These are phyloP conservation scores for Aspergillus sp. DNA, from an alignment of 2,329 filamentous ascomycete genomes.

Conservation along the genomic window DNA sequence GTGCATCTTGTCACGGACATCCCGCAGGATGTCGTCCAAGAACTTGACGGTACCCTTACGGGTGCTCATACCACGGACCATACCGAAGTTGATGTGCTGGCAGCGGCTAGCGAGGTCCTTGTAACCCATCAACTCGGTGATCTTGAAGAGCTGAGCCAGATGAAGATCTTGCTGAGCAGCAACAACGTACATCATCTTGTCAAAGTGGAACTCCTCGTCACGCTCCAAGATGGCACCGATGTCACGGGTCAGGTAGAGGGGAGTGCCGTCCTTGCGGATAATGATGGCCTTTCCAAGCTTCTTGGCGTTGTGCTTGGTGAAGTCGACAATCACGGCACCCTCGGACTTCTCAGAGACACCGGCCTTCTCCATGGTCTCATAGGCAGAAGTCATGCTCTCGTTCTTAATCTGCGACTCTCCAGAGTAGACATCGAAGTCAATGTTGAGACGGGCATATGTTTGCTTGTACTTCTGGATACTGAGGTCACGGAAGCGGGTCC, in stretches of 20 bases:
- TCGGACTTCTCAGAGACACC: slow-evolving; percentile 61
- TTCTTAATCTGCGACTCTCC: slow-evolving; percentile 64
- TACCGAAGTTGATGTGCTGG: slow-evolving; percentile 62
- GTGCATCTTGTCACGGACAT: slow-evolving; percentile 93
- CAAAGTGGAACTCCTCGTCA: slow-evolving; percentile 57
- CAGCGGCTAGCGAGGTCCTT: slow-evolving; percentile 57
- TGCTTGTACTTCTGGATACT: slow-evolving; percentile 62
- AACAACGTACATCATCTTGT: slow-evolving; percentile 66
- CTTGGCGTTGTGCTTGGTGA: slow-evolving; percentile 62
- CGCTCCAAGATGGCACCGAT: slow-evolving; percentile 63
- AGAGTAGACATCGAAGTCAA: slow-evolving; percentile 61
- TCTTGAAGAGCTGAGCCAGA: slow-evolving; percentile 61
- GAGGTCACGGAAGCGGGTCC: slow-evolving; percentile 60
- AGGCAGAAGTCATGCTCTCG: slow-evolving; percentile 59
- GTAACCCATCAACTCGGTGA: slow-evolving; percentile 57
- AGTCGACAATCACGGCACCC: slow-evolving; percentile 64
- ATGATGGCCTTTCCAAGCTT: slow-evolving; percentile 65
- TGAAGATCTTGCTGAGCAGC: slow-evolving; percentile 62
- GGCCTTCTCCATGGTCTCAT: slow-evolving; percentile 54
- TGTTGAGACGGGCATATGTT: slow-evolving; percentile 61
- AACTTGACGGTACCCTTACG: slow-evolving; percentile 71
- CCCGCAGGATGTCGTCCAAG: slow-evolving; percentile 66
- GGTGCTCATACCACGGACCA: slow-evolving; percentile 63
- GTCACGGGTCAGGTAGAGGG: slow-evolving; percentile 65
- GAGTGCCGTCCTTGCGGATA: slow-evolving; percentile 63